A percentile compares a stretch with the other conserved stretches of the same genome.
Evolutionary conservation across 2,329 filamentous ascomycete species (phyloP).

Genomic region (Penicillium sp.): DNA sequence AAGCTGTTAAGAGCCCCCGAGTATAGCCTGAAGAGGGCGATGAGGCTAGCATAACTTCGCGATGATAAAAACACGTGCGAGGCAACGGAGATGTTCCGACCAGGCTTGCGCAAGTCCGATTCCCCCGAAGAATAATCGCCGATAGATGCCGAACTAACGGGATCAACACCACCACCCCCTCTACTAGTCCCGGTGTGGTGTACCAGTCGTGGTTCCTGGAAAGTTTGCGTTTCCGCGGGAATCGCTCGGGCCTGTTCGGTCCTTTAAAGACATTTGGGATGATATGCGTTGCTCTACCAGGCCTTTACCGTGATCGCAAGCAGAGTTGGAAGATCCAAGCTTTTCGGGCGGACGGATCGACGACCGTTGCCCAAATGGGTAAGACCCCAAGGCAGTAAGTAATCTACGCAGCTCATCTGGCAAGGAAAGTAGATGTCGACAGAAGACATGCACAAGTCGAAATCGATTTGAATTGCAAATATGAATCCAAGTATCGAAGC

Average conservation of each 20-base stretch:
- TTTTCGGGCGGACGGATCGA: too few species aligned
- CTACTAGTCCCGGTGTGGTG: background rate
- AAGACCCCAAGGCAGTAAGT: too few species aligned
- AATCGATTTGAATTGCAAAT: background rate
- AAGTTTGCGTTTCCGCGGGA: background rate
- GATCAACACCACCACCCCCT: conserved; percentile 1
- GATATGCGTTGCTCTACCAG: too few species aligned
- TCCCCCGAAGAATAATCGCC: background rate
- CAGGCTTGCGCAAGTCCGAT: background rate
- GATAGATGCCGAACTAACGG: conserved; percentile 2
- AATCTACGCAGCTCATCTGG: too few species aligned
- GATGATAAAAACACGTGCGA: background rate
- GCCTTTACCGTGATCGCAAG: too few species aligned
- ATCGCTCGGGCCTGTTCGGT: background rate
- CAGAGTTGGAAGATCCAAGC: too few species aligned
- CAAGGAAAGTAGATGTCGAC: background rate
- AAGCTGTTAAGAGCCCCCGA: background rate
- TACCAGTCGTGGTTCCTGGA: background rate
- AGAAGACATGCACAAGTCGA: background rate
- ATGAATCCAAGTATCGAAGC: conserved; percentile 4
- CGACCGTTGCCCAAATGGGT: too few species aligned
- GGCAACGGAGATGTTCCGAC: too few species aligned
- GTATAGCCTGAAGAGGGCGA: background rate
- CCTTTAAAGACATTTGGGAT: background rate
- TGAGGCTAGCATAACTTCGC: background rate